Evolutionary conservation across 805 yeast species (phyloP), one percentile per base, ranked within the genome.

Genomic region (Candida peoriensis): DNA sequence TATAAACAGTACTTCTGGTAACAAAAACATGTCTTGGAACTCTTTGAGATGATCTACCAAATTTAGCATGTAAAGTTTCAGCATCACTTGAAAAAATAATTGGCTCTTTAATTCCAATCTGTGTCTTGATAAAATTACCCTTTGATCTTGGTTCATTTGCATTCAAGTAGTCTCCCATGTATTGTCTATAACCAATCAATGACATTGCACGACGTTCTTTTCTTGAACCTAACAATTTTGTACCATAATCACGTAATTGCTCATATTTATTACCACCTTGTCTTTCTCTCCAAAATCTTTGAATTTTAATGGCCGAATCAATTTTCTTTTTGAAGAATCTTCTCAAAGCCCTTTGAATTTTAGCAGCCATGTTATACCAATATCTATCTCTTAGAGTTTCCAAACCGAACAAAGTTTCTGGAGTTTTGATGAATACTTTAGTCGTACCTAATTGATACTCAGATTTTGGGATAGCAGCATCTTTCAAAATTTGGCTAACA

Each of bases 311-410:
- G 2, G 96, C 97, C 17, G 95, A 88, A 50, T 86, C 95, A 37
- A 80, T 82, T 63, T 89, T 80, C 54, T 85, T 72, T 58, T 78
- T 79, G 42, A 79, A 64, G 55, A 81, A 85, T 50, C 85, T 70
- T 66, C 98, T 75, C 85, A 97, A 88, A 4, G 98, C 97, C 46
- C 97, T 76, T 67, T 93, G 99, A 48, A 93, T 90, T 50, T 95
- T 77, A 4, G 95, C 89, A 5, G 98, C 98, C 95, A 93, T 93
- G 49, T 85, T 86, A 54, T 87, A 90, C 97, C 98, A 93, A 57
- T 88, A 93, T 64, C 80, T 83, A 52, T 93, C 99, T 59, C 97
- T 76, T 90, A 90, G 78, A 50, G 86, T 90, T 62, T 93, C 99
- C 38, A 93, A 66, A 0, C 96, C 96, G 58, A 93, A 93, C 51